These are phyloP conservation scores for Podosphaera fusca DNA, from an alignment of 2,329 filamentous ascomycete genomes.

Conservation along the genomic window DNA sequence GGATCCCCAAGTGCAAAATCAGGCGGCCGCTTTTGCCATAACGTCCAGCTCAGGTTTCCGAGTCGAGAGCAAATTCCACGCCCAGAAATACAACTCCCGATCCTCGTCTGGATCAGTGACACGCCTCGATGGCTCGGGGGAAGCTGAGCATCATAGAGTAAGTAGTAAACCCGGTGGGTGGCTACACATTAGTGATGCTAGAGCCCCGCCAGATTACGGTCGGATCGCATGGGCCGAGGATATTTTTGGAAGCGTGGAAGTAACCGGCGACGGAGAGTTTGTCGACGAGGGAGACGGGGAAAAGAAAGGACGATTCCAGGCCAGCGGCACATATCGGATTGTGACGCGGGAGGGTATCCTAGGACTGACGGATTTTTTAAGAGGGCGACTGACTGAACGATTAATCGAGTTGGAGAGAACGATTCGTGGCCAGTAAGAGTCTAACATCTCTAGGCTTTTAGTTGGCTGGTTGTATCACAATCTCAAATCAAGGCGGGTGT, in stretches of 20 bases:
- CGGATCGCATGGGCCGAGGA: constrained; percentile 47
- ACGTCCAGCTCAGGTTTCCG: constrained; percentile 30
- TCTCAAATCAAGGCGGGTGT: too few species aligned
- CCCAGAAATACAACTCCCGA: constrained; percentile 16
- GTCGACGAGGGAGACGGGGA: constrained; percentile 17
- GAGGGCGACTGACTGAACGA: too few species aligned
- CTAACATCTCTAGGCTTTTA: too few species aligned
- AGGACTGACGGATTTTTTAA: background rate
- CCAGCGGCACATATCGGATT: constrained; percentile 39
- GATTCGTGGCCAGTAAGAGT: too few species aligned
- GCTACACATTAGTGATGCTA: constrained; percentile 39
- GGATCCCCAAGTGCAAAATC: constrained; percentile 30
- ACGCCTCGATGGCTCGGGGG: constrained; percentile 25
- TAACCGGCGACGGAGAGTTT: constrained; percentile 32
- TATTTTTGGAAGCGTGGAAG: constrained; percentile 44
- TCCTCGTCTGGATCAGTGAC: constrained; percentile 5
- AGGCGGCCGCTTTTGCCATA: constrained; percentile 36
- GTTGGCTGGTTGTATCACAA: too few species aligned
- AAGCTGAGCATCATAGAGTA: constrained; percentile 20
- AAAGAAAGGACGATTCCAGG: constrained; percentile 26
- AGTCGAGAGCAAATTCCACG: constrained; percentile 27
- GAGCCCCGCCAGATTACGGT: constrained; percentile 38
- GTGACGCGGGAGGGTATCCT: constrained; percentile 39
- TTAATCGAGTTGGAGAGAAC: too few species aligned
- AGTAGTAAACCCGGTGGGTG: constrained; percentile 26